These are phyloP conservation scores for Acanthamoeba culbertsoni DNA, from an alignment of 208 protist genomes.

Conservation along the genomic window DNA sequence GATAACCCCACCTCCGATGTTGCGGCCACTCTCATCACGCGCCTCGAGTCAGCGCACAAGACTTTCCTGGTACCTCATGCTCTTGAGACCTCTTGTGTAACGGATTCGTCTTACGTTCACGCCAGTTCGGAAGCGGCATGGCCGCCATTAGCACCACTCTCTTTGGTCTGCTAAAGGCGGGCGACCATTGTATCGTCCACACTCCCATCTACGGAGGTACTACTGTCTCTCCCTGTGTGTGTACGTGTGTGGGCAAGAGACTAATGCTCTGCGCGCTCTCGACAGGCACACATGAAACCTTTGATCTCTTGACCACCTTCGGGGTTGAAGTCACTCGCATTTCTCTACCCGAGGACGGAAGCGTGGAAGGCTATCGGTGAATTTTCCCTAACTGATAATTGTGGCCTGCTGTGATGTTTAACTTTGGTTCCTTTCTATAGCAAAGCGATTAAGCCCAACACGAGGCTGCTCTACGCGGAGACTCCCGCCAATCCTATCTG, in stretches of 20 bases:
- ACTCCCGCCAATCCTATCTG: conserved; percentile 95
- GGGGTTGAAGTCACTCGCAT: background rate
- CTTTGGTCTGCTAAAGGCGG: background rate
- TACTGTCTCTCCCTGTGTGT: background rate
- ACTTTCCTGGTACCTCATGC: background rate
- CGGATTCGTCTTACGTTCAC: background rate
- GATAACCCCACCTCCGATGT: conserved; percentile 15
- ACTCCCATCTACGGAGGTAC: conserved; percentile 2
- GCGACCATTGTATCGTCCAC: background rate
- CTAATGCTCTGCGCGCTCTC: background rate
- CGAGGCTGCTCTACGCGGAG: conserved; percentile 91
- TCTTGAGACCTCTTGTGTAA: background rate
- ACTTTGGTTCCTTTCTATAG: conserved; percentile 48
- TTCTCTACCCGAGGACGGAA: conserved; percentile 54
- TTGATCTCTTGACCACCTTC: conserved; percentile 3
- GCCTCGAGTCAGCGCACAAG: conserved; percentile 47
- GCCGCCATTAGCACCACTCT: conserved; percentile 40
- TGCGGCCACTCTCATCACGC: background rate
- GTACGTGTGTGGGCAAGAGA: background rate
- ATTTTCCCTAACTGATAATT: conserved; percentile 82
- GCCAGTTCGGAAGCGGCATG: conserved; percentile 32
- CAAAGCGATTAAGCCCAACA: conserved; percentile 70
- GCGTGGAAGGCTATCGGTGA: conserved; percentile 91
- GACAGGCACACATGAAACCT: background rate
- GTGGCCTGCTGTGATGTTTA: conserved; percentile 89